A percentile compares a stretch with the other conserved stretches of the same genome.
Evolutionary conservation across 2,329 filamentous ascomycete species (phyloP).

Genomic region (Pseudogymnoascus sp.): DNA sequence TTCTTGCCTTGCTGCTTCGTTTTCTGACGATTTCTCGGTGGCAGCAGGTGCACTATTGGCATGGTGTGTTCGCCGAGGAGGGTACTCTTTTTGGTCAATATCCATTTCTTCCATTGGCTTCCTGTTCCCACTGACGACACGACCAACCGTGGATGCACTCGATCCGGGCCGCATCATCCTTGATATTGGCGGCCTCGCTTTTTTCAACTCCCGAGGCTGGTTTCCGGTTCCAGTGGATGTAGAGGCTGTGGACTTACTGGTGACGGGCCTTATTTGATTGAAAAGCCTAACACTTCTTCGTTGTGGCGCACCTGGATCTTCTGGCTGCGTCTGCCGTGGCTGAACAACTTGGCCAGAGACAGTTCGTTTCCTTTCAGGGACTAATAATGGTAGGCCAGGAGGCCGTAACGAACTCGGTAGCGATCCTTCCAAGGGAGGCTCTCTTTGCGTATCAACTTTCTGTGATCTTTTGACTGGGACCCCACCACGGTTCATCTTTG

Average conservation of each 20-base stretch:
- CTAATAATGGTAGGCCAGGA: constrained; percentile 21
- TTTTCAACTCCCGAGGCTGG: constrained; percentile 70
- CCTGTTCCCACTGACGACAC: constrained; percentile 84
- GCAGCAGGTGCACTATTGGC: constrained; percentile 21
- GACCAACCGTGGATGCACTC: constrained; percentile 64
- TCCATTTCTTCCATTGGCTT: constrained; percentile 70
- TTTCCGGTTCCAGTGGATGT: constrained; percentile 49
- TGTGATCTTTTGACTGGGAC: constrained; percentile 22
- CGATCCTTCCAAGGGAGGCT: background rate
- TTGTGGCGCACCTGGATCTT: constrained; percentile 56
- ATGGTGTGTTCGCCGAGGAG: constrained; percentile 21
- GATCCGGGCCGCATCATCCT: constrained; percentile 59
- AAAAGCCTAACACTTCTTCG: constrained; percentile 68
- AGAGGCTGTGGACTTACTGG: constrained; percentile 37
- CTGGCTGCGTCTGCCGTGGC: constrained; percentile 41
- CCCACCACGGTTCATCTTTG: constrained; percentile 29
- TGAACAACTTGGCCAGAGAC: constrained; percentile 73
- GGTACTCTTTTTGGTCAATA: constrained; percentile 56
- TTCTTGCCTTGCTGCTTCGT: constrained; percentile 57
- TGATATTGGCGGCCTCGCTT: constrained; percentile 66
- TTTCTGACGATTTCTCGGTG: constrained; percentile 26
- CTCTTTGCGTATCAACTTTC: constrained; percentile 11
- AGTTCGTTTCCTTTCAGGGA: constrained; percentile 73
- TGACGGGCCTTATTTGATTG: constrained; percentile 58
- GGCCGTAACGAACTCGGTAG: constrained; percentile 11